Evolutionary conservation across 2,329 filamentous ascomycete species (phyloP).

Genomic region (Ascochyta koolunga): DNA sequence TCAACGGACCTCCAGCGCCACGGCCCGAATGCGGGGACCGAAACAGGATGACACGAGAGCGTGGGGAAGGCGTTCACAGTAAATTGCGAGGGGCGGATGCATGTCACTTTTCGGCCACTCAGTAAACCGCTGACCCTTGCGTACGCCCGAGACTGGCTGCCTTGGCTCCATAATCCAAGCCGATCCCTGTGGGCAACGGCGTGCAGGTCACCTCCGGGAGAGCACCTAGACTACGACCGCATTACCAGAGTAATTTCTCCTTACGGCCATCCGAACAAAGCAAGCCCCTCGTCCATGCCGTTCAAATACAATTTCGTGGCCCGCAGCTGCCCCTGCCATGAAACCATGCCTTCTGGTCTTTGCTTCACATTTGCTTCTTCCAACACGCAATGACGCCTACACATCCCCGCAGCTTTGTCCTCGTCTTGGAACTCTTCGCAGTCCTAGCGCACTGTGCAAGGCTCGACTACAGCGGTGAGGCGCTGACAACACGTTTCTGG

Average conservation of each 20-base stretch:
- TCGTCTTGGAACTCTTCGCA: conserved; percentile 19
- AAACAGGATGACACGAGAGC: conserved; percentile 12
- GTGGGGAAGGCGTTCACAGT: conserved; percentile 20
- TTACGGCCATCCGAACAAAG: conserved; percentile 44
- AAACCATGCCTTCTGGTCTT: conserved; percentile 41
- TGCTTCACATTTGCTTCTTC: conserved; percentile 35
- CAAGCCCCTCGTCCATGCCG: conserved; percentile 21
- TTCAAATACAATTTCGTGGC: conserved; percentile 45
- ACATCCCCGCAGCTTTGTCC: conserved; percentile 24
- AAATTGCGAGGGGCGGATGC: conserved; percentile 18
- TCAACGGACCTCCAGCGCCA: background rate
- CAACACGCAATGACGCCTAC: conserved; percentile 43
- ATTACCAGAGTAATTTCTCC: conserved; percentile 40
- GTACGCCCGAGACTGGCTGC: conserved; percentile 18
- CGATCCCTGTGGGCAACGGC: conserved; percentile 42
- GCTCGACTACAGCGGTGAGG: conserved; percentile 39
- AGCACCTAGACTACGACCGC: conserved; percentile 9
- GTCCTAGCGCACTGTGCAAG: conserved; percentile 32
- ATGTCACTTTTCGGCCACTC: conserved; percentile 5
- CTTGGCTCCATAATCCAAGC: conserved; percentile 40
- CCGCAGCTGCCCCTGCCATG: conserved; percentile 36
- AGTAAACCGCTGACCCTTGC: background rate
- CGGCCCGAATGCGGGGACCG: conserved; percentile 14
- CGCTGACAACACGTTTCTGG: conserved; percentile 47
- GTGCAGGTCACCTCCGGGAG: conserved; percentile 19